Evolutionary conservation across 495 filamentous ascomycete species (phyloP).

Genomic region (Aspergillus campestris): DNA sequence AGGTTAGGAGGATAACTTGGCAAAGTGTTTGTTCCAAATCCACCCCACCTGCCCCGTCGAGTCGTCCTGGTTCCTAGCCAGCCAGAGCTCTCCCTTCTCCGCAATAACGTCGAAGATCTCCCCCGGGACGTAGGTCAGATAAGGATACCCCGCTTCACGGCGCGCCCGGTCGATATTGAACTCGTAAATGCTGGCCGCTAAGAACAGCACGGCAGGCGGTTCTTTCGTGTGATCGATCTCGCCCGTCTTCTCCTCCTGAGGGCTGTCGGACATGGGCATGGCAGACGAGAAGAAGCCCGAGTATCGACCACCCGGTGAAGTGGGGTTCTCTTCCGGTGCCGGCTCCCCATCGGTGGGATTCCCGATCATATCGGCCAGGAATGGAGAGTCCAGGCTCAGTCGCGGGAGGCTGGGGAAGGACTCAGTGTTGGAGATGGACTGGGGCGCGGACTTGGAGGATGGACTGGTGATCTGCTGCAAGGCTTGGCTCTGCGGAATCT

Average conservation of each 20-base stretch:
- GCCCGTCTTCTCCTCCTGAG: constrained; percentile 17
- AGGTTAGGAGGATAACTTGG: constrained; percentile 49
- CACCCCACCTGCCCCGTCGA: constrained; percentile 69
- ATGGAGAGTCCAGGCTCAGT: constrained; percentile 37
- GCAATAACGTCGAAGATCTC: constrained; percentile 90
- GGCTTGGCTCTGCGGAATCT: constrained; percentile 19
- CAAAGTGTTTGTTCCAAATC: constrained; percentile 99
- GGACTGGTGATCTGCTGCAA: constrained; percentile 24
- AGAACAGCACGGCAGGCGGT: constrained; percentile 56
- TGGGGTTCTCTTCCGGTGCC: constrained; percentile 15
- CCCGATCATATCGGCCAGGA: constrained; percentile 29
- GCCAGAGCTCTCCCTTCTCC: constrained; percentile 95
- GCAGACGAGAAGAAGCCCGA: constrained; percentile 80
- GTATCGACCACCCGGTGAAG: constrained; percentile 28
- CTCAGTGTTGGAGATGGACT: constrained; percentile 18
- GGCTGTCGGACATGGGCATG: constrained; percentile 67
- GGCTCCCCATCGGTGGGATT: constrained; percentile 8
- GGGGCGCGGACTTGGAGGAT: constrained; percentile 5
- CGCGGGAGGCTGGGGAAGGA: constrained; percentile 31
- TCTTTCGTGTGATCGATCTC: constrained; percentile 24
- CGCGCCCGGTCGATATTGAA: constrained; percentile 93
- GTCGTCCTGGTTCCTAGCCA: constrained; percentile 96
- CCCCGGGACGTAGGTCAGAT: constrained; percentile 87
- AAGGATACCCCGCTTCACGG: constrained; percentile 89
- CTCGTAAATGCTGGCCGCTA: constrained; percentile 89